phyloP scores from a whole-genome alignment of 805 yeast species.

The Pichia gijzeniarum region DNA sequence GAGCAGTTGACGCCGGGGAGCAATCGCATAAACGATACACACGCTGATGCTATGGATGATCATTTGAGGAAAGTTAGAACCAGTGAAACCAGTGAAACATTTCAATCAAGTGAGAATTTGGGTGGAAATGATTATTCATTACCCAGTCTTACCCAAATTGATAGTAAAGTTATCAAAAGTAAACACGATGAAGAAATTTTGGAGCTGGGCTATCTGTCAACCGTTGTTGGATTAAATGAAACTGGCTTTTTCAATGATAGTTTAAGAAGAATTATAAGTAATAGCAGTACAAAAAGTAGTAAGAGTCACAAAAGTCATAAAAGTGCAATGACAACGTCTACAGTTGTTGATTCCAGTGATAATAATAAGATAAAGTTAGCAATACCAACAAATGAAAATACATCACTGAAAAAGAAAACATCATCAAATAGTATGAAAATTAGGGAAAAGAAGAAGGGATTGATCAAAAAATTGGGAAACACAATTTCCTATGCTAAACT shows the following conservation, averaged over 20 bases:
- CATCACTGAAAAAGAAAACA: background rate
- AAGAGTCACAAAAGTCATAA: background rate
- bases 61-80: background rate
- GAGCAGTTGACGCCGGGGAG: constrained; percentile 6
- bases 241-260: constrained; percentile 29
- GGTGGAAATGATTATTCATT: background rate
- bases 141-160: background rate
- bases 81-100: background rate
- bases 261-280: background rate
- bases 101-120: background rate
- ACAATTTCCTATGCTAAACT: background rate
- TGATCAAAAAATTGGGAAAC: background rate
- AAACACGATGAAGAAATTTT: constrained; percentile 14
- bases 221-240: constrained; percentile 35
- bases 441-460: constrained; percentile 2
- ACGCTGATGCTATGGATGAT: background rate
- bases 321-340: background rate
- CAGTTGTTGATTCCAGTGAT: background rate
- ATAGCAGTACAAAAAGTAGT: background rate
- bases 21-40: constrained; percentile 6
- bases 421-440: background rate
- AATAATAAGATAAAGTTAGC: background rate
- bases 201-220: constrained; percentile 34
- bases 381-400: background rate
- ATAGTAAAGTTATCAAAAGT: background rate